Evolutionary conservation across 768 basidiomycete species (phyloP).

Genomic region (Kwoniella heveanensis): DNA sequence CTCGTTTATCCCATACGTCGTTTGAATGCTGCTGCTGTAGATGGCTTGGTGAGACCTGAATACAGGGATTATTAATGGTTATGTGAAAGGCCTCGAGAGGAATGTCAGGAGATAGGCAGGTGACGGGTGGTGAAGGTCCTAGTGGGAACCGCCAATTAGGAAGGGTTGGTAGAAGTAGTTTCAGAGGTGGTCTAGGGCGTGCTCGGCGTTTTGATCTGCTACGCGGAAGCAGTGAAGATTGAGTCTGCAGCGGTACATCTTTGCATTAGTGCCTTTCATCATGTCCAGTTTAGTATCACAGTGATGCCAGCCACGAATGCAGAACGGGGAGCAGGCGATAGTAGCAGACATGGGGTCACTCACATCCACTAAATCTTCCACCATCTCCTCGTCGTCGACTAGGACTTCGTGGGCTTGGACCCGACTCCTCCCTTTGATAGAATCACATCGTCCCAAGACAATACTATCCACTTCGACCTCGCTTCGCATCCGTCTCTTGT

Average conservation of each 20-base stretch:
- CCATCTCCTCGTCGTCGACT: constrained; percentile 13
- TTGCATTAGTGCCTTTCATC: too few species aligned
- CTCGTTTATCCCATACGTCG: neutral
- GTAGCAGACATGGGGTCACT: neutral
- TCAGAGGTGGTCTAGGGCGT: constrained; percentile 20
- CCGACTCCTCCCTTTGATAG: neutral
- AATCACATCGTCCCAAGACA: neutral
- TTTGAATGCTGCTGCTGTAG: neutral
- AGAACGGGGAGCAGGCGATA: too few species aligned
- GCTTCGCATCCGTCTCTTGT: constrained; percentile 33
- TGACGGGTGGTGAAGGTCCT: constrained; percentile 40
- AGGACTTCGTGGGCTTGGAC: neutral
- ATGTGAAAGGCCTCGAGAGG: constrained; percentile 33
- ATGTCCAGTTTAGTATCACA: too few species aligned
- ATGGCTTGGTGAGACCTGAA: neutral
- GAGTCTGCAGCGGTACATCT: neutral
- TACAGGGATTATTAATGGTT: constrained; percentile 37
- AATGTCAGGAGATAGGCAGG: constrained; percentile 33
- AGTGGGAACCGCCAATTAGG: constrained; percentile 42
- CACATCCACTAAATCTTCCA: constrained; percentile 2
- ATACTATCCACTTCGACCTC: constrained; percentile 37
- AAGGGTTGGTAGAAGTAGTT: constrained; percentile 21
- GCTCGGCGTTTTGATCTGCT: constrained; percentile 4
- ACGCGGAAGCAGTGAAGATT: neutral
- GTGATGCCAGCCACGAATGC: too few species aligned